Evolutionary conservation across 179 eudicot species (phyloP).

Genomic region (Actinidia arguta): DNA sequence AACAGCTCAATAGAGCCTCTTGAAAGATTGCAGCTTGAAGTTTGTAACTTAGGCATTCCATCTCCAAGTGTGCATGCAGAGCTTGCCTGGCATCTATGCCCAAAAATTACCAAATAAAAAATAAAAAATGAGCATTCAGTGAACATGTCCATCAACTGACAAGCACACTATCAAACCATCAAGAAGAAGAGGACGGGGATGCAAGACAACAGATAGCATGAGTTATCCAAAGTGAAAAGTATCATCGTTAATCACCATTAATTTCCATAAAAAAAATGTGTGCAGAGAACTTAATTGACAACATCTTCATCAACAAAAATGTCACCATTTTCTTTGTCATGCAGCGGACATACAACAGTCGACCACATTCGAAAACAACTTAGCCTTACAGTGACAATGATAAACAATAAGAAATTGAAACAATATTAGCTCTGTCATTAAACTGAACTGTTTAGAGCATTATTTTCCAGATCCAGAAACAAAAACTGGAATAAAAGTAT

Average conservation of each 20-base stretch:
- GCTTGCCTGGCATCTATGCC: conserved; percentile 66
- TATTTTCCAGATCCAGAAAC: neutral
- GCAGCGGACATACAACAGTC: no score
- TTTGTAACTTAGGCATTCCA: conserved; percentile 62
- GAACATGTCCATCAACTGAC: neutral
- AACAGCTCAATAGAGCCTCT: conserved; percentile 61
- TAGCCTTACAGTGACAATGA: no score
- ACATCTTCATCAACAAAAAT: no score
- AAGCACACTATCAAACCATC: neutral
- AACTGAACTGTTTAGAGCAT: no score
- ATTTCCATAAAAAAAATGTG: neutral
- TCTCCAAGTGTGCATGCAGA: conserved; percentile 57
- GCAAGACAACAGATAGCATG: neutral
- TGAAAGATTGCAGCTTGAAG: conserved; percentile 72
- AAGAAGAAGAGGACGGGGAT: neutral
- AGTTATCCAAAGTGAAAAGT: neutral
- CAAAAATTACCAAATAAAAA: neutral
- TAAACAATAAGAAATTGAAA: no score
- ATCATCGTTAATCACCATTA: neutral
- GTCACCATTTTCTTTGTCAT: no score
- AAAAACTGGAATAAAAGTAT: neutral
- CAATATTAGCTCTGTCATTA: no score
- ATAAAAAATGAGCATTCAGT: neutral
- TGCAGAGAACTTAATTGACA: no score
- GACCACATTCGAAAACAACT: no score